These are phyloP conservation scores for Ganoderma resinaceum DNA, from an alignment of 1,284 basidiomycete genomes.

Conservation along the genomic window DNA sequence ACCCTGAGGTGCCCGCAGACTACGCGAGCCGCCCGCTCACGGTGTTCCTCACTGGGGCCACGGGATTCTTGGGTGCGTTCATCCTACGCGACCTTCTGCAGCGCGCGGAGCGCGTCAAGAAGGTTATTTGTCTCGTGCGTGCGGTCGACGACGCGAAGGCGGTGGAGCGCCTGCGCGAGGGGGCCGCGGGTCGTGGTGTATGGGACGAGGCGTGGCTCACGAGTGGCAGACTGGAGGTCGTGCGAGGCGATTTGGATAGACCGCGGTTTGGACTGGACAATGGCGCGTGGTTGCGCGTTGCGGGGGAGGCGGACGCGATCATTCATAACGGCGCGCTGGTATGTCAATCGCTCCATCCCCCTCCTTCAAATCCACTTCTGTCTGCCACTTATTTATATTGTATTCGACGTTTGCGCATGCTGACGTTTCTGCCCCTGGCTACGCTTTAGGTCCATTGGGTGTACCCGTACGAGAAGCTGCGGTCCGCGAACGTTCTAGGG, in stretches of 20 bases:
- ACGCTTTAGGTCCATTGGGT: conserved; percentile 93
- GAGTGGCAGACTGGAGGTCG: conserved; percentile 77
- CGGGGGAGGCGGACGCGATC: conserved; percentile 83
- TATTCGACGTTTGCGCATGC: background rate
- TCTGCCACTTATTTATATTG: background rate
- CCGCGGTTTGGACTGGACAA: conserved; percentile 80
- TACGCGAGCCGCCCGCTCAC: conserved; percentile 67
- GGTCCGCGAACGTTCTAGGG: conserved; percentile 90
- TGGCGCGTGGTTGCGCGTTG: conserved; percentile 73
- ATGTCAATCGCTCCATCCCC: conserved; percentile 38
- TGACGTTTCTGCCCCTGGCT: conserved; percentile 2
- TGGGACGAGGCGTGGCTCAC: conserved; percentile 93
- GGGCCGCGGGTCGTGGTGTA: conserved; percentile 85
- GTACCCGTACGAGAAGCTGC: conserved; percentile 95
- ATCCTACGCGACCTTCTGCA: conserved; percentile 85
- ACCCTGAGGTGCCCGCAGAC: conserved; percentile 60
- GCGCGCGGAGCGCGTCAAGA: conserved; percentile 68
- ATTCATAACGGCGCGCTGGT: conserved; percentile 98
- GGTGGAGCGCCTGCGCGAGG: conserved; percentile 76
- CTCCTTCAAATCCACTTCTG: background rate
- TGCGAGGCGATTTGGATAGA: conserved; percentile 88
- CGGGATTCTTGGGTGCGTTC: conserved; percentile 97
- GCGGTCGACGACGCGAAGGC: conserved; percentile 73
- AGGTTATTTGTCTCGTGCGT: conserved; percentile 93
- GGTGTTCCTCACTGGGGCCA: conserved; percentile 96